Base-by-base conservation (phyloP, 257 asterid genomes). In the Plantago elongata region DNA sequence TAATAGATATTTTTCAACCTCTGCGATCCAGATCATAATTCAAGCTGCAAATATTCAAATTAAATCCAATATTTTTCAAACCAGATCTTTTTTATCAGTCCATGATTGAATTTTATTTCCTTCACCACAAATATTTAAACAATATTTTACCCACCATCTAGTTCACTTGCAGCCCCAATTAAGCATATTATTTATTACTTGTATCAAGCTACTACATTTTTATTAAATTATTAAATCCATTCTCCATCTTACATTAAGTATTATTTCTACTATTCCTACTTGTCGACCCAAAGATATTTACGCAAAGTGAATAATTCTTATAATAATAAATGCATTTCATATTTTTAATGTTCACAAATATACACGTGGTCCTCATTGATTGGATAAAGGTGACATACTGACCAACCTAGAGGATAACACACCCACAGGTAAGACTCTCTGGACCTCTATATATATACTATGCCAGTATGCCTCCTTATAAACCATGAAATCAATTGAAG, bases 291-390 rank as follows among this genome's bases (percentile, higher is more conserved):
- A 9, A 69, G 75, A 74, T 74, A 69, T 69, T 74, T 69, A 15
- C 49, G 7, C 16, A 54, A 34, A 47, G 56, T 51, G 60, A 69
- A 55, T 48, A 27, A 17, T 17, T 11, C 30, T 7, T 9, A 49
- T 66, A 29, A 22, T 11, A 67, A 14, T 1, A 16, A 11, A 7
- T 17, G 22, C 16, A 12, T 29, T 29, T 14, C 60, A 59, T 64
- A 40, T 64, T 16, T 22, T 43, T 69, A 51, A 7, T 54, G 54
- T 55, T 69, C 75, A 69, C 72, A 74, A 60, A 64, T 65, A 65
- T 61, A 74, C 75, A 74, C 73, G 79, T 74, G 79, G 70, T 74
- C 14, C 22, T 9, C 29, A 72, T 0, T 12, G 22, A 65, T 69
- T 61, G 78, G 77, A 69, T 45, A 27, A 34, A 48, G 40, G 48